phyloP scores from a whole-genome alignment of 2,329 filamentous ascomycete species.

The Sarocladium strictum region DNA sequence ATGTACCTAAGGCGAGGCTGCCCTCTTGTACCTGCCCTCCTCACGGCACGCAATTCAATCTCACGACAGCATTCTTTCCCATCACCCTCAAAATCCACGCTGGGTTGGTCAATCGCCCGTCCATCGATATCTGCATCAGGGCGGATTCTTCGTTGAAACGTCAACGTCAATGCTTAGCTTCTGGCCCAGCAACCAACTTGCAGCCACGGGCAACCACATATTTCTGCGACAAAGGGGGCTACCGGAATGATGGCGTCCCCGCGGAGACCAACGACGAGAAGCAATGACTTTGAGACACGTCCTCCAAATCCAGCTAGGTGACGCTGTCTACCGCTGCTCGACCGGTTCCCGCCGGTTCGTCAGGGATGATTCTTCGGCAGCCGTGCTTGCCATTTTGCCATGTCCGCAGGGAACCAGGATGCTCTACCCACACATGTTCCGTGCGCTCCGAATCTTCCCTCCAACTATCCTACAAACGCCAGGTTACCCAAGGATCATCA shows the following conservation, averaged over 20 bases:
- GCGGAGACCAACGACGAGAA: background rate
- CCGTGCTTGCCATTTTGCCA: no score
- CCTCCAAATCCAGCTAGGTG: background rate
- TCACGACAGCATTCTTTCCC: background rate
- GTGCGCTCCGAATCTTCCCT: no score
- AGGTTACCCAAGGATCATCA: no score
- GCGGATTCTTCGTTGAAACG: conserved; percentile 5
- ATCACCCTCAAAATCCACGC: background rate
- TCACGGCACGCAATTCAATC: background rate
- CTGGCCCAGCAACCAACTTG: conserved; percentile 4
- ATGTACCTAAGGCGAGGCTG: no score
- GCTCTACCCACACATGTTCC: no score
- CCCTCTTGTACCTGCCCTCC: conserved; percentile 1
- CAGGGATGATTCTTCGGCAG: no score
- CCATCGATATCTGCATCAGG: background rate
- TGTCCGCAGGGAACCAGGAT: no score
- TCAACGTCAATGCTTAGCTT: conserved; percentile 5
- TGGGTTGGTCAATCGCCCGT: background rate
- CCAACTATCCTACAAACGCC: no score
- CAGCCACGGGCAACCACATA: conserved; percentile 8
- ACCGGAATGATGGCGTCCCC: conserved; percentile 6
- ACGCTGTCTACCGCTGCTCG: background rate
- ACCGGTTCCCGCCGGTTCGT: no score
- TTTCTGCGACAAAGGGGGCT: conserved; percentile 8
- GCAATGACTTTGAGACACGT: background rate